Base-by-base conservation (phyloP, 805 yeast species). In the Candida manassasensis region DNA sequence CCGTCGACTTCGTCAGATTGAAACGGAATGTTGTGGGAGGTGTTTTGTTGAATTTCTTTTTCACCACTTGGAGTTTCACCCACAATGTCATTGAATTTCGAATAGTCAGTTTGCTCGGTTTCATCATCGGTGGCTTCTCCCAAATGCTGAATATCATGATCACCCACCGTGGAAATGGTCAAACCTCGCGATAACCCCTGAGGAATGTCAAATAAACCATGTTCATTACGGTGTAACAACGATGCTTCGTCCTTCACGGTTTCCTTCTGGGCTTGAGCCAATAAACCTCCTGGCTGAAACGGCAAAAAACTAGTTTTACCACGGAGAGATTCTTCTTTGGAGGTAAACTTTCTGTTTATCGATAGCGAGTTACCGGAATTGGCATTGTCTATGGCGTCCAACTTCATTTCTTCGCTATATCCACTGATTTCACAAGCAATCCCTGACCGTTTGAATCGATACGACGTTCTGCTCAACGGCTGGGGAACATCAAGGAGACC, bases 251-350 rank as follows among this genome's bases (percentile, higher is more conserved):
- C 72, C 5, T 50, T 50, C 15, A 45, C 44, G 17, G 46, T 48
- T 3, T 38, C 42, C 17, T 37, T 41, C 32, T 40, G 37, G n/a
- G 42, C 40, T 6, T 51, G 49, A 15, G 55, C 49, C 19, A 49
- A 55, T 27, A 69, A 54, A 2, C 97, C 97, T 45, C 98, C 97
- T 0, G 98, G 98, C 39, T 82, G 80, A 53, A 93, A 93, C 0
- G 98, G 98, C 49, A 90, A 60, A 48, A 74, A 84, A 13, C 78
- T 73, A 0, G 94, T 70, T 3, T 77, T 68, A 0, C 97, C 97
- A 31, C 70, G 65, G 3, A 86, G 61, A 2, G 79, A 64, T 27
- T 77, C 81, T n/a, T 65, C 65, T 43, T 75, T 76, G 5, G 82
- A 69, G 11, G 79, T 77, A 42, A 78, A 73, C 35, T 79, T 73